phyloP scores from a whole-genome alignment of 2,329 filamentous ascomycete species.

The Cladosporium cucumerinum region DNA sequence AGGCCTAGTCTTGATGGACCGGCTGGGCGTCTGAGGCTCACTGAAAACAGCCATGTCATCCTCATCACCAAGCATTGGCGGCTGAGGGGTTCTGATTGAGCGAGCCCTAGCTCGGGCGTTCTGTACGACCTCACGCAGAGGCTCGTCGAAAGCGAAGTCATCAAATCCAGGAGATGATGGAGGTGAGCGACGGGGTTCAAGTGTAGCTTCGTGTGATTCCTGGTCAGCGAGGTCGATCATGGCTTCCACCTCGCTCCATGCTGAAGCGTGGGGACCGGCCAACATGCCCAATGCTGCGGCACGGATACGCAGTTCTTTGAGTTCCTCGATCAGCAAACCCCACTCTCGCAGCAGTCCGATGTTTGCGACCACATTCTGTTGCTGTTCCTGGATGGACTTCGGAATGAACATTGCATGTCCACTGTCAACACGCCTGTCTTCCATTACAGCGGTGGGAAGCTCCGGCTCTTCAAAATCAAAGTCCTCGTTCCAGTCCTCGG shows the following conservation, averaged over 20 bases:
- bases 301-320: constrained; percentile 72
- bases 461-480: constrained; percentile 67
- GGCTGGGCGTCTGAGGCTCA: constrained; percentile 11
- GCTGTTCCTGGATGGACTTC: constrained; percentile 73
- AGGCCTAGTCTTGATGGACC: constrained; percentile 40
- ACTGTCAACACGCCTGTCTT: constrained; percentile 44
- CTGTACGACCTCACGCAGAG: constrained; percentile 25
- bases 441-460: constrained; percentile 34
- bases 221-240: constrained; percentile 80
- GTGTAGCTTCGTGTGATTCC: constrained; percentile 56
- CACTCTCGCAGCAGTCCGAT: constrained; percentile 81
- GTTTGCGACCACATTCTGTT: constrained; percentile 77
- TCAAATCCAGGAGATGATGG: constrained; percentile 57
- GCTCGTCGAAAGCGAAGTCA: constrained; percentile 56
- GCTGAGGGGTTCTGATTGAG: constrained; percentile 10
- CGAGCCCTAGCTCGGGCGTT: constrained; percentile 10
- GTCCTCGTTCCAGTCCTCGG: constrained; percentile 87
- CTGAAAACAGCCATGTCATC: background rate
- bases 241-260: constrained; percentile 80
- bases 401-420: constrained; percentile 66
- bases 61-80: background rate
- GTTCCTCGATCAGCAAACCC: constrained; percentile 74
- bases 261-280: constrained; percentile 54
- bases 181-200: constrained; percentile 51
- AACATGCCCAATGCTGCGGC: constrained; percentile 66